Conservation (phyloP, 805 yeast genomes). For the Wickerhamiella dianesei region DNA sequence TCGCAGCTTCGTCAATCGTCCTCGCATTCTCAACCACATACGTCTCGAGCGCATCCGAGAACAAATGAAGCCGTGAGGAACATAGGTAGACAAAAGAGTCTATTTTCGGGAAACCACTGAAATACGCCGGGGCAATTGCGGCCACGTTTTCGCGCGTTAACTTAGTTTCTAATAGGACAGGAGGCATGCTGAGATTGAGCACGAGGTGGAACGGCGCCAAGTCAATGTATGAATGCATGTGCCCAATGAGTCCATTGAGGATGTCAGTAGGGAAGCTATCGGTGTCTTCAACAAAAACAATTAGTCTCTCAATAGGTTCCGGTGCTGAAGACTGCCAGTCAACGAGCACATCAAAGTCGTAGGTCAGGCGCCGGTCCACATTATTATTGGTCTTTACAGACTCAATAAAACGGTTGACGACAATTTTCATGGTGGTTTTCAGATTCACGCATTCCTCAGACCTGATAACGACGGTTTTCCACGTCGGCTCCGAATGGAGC, state of each 20-base stretch:
- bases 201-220: slow-evolving; percentile 25
- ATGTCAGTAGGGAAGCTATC: slow-evolving; percentile 26
- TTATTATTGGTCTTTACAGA: slow-evolving; percentile 12
- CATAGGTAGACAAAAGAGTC: slow-evolving; percentile 8
- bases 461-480: slow-evolving; percentile 20
- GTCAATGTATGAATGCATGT: slow-evolving; percentile 24
- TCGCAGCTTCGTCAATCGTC: slow-evolving; percentile 10
- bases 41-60: neutral
- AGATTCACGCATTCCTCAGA: slow-evolving; percentile 27
- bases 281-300: slow-evolving; percentile 28
- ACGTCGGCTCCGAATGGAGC: slow-evolving; percentile 7
- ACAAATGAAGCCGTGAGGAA: slow-evolving; percentile 1
- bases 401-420: slow-evolving; percentile 25
- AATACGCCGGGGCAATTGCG: slow-evolving; percentile 10
- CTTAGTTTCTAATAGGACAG: slow-evolving; percentile 25
- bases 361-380: slow-evolving; percentile 25
- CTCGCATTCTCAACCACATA: slow-evolving; percentile 3
- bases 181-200: slow-evolving; percentile 26
- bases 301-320: slow-evolving; percentile 7
- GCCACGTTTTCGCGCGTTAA: slow-evolving; percentile 21
- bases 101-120: slow-evolving; percentile 7
- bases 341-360: slow-evolving; percentile 26
- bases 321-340: slow-evolving; percentile 22
- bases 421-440: slow-evolving; percentile 22
- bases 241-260: slow-evolving; percentile 21